Percentiles rank a stretch among this genome's conserved stretches.
These are phyloP conservation scores for Grosmannia huntii DNA, from an alignment of 2,329 filamentous ascomycete species.

Conservation along the genomic window DNA sequence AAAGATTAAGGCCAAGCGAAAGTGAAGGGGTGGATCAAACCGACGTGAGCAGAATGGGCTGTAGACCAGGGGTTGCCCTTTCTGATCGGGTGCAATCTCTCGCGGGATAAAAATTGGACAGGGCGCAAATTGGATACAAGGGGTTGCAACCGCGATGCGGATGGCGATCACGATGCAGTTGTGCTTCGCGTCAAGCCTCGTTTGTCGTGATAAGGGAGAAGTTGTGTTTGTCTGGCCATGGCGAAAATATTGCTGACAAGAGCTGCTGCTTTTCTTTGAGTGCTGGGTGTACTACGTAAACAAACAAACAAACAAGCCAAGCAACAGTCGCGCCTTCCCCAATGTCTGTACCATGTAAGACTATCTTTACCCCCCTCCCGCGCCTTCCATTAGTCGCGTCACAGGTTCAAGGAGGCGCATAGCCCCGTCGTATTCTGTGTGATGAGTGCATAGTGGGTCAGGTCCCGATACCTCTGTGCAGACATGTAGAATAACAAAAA, in stretches of 20 bases:
- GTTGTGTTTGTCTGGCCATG: not conserved
- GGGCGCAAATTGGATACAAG: slow-evolving; percentile 6
- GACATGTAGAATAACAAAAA: not conserved
- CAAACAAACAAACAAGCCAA: no score
- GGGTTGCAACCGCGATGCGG: not conserved
- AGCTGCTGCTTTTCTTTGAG: not conserved
- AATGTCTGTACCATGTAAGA: not conserved
- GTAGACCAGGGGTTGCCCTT: not conserved
- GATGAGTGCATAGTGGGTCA: not conserved
- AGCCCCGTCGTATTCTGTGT: not conserved
- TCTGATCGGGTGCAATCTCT: slow-evolving; percentile 18
- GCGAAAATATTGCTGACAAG: not conserved
- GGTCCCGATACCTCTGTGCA: not conserved
- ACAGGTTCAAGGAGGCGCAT: not conserved
- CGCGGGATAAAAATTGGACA: slow-evolving; percentile 14
- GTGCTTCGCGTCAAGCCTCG: slow-evolving; percentile 1
- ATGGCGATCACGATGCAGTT: slow-evolving; percentile 5
- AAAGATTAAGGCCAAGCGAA: not conserved
- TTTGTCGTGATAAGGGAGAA: not conserved
- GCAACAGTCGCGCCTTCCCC: not conserved
- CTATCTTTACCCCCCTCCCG: not conserved
- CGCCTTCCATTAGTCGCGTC: not conserved
- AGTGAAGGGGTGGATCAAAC: not conserved
- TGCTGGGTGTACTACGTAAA: no score
- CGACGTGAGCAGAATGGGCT: not conserved